Evolutionary conservation across 2,329 filamentous ascomycete genomes (phyloP).

Genomic region (Gaeumannomyces sp.): DNA sequence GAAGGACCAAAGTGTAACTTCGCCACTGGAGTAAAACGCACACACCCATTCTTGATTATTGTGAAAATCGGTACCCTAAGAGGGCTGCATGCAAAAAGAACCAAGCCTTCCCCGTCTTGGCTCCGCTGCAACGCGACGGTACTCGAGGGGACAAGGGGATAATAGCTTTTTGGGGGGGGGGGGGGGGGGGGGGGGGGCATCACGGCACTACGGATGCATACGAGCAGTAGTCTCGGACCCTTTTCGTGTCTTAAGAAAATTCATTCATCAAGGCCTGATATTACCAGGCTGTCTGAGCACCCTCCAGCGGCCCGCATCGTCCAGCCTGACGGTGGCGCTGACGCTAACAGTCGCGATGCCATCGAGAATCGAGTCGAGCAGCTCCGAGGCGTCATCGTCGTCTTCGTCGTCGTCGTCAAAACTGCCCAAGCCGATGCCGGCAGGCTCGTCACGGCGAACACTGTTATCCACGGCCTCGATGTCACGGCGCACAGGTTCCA

Average conservation of each 20-base stretch:
- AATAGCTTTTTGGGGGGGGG: too few relatives aligned
- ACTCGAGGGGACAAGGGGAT: too few relatives aligned
- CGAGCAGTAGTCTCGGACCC: too few relatives aligned
- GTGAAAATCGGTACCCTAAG: too few relatives aligned
- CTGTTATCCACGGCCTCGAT: not conserved
- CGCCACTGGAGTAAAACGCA: too few relatives aligned
- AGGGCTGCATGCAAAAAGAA: too few relatives aligned
- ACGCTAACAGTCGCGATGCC: constrained; percentile 29
- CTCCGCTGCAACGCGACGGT: too few relatives aligned
- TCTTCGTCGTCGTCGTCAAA: not conserved
- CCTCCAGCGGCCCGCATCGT: constrained; percentile 35
- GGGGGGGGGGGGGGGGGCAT: too few relatives aligned
- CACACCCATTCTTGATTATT: too few relatives aligned
- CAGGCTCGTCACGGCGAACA: constrained; percentile 1
- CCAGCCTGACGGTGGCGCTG: constrained; percentile 28
- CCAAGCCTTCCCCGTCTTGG: too few relatives aligned
- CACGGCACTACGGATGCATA: not conserved
- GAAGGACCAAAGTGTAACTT: too few relatives aligned
- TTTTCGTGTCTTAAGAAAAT: not conserved
- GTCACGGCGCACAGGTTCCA: not conserved
- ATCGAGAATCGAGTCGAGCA: constrained; percentile 29
- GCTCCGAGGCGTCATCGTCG: constrained; percentile 23
- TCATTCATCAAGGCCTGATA: not conserved
- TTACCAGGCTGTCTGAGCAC: constrained; percentile 19
- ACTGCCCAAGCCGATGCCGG: not conserved